A percentile compares a stretch with the other conserved stretches of the same genome.
Conservation (phyloP, 352 stramenopile genomes). For the Phytopythium helicoides region DNA sequence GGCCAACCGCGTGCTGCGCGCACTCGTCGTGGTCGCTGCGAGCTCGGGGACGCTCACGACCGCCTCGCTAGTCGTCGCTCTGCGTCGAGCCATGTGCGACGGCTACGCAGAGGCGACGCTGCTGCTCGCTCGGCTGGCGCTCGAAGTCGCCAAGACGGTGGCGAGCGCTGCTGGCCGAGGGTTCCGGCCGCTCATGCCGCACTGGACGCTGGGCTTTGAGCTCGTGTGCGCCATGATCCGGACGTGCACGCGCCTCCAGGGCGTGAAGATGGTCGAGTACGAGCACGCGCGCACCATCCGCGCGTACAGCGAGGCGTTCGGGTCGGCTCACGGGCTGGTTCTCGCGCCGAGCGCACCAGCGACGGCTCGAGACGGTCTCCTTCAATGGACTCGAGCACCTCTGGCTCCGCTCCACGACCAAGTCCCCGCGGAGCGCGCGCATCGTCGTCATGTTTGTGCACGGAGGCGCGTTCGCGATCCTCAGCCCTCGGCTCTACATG, state of each 20-base stretch:
- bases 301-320: slow-evolving; percentile 15
- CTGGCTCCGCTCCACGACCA: slow-evolving; percentile 23
- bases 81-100: slow-evolving; percentile 12
- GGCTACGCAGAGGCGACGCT: slow-evolving; percentile 6
- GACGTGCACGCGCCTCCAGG: slow-evolving; percentile 12
- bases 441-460: slow-evolving; percentile 44
- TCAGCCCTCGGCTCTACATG: slow-evolving; percentile 41
- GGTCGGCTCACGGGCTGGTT: slow-evolving; percentile 23
- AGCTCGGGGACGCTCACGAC: slow-evolving; percentile 1
- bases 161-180: slow-evolving; percentile 13
- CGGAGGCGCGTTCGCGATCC: slow-evolving; percentile 36
- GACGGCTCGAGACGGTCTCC: slow-evolving; percentile 16
- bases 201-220: slow-evolving; percentile 40
- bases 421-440: slow-evolving; percentile 1
- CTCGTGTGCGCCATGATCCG: slow-evolving; percentile 18
- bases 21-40: neutral
- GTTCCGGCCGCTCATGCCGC: slow-evolving; percentile 21
- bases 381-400: slow-evolving; percentile 45
- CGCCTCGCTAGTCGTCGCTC: slow-evolving; percentile 4
- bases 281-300: slow-evolving; percentile 20
- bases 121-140: slow-evolving; percentile 7
- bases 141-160: slow-evolving; percentile 7
- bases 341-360: slow-evolving; percentile 11
- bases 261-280: slow-evolving; percentile 12
- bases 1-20: neutral